Evolutionary conservation across 2,329 filamentous ascomycete genomes (phyloP).

Genomic region (Paecilomyces sp.): DNA sequence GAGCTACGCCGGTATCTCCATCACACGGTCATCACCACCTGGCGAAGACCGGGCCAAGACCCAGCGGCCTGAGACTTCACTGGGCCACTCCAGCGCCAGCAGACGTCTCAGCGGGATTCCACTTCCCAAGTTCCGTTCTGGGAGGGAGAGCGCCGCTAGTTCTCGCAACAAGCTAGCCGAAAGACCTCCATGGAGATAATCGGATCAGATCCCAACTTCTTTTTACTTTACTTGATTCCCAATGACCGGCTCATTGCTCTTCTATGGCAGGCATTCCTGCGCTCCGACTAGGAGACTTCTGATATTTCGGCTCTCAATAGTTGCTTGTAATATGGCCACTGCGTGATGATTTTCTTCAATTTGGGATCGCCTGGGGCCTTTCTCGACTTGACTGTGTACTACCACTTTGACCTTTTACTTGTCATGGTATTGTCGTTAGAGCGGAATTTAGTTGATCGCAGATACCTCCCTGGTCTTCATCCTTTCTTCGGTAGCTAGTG

Average conservation of each 20-base stretch:
- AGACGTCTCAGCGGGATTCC: slow-evolving; percentile 35
- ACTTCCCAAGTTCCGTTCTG: slow-evolving; percentile 22
- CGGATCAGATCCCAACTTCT: neutral
- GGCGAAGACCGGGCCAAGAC: slow-evolving; percentile 16
- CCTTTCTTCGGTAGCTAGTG: neutral
- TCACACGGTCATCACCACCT: slow-evolving; percentile 21
- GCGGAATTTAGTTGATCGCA: neutral
- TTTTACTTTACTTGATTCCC: neutral
- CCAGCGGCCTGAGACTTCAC: slow-evolving; percentile 29
- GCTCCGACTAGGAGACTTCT: neutral
- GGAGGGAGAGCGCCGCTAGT: slow-evolving; percentile 20
- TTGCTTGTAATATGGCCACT: neutral
- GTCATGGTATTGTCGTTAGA: neutral
- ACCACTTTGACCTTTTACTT: neutral
- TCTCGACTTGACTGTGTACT: neutral
- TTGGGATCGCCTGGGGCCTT: neutral
- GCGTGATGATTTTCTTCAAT: neutral
- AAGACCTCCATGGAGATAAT: slow-evolving; percentile 30
- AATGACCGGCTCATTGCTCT: neutral
- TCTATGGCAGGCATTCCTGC: neutral
- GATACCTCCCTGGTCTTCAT: neutral
- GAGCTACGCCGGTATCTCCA: slow-evolving; percentile 29
- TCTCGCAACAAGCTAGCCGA: slow-evolving; percentile 19
- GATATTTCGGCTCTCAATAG: neutral
- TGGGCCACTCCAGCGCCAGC: slow-evolving; percentile 29